Evolutionary conservation across 2,329 filamentous ascomycete genomes (phyloP).

Genomic region (Dactylella cylindrospora): DNA sequence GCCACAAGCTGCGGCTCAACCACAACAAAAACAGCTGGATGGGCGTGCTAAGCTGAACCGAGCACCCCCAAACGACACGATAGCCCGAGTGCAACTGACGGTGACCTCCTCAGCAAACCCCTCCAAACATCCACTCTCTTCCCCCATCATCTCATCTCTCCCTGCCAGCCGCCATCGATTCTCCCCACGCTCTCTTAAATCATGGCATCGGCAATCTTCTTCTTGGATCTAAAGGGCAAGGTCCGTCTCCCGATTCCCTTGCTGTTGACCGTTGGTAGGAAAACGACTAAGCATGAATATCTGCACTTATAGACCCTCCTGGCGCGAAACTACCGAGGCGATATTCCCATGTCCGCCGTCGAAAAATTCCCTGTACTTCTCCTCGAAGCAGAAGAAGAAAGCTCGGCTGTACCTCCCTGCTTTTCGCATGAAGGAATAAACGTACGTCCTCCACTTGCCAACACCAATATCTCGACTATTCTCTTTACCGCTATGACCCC

Average conservation of each 20-base stretch:
- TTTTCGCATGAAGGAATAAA: slow-evolving; percentile 99
- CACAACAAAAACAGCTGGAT: slow-evolving; percentile 21
- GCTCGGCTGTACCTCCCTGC: slow-evolving; percentile 92
- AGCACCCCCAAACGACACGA: no score
- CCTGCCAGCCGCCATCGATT: background rate
- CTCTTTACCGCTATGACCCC: background rate
- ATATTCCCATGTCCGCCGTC: slow-evolving; percentile 98
- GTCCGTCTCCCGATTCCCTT: slow-evolving; percentile 56
- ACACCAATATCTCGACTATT: slow-evolving; percentile 27
- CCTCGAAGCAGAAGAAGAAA: slow-evolving; percentile 98
- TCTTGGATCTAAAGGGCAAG: slow-evolving; percentile 99
- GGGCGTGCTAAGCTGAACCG: no score
- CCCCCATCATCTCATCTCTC: slow-evolving; percentile 3
- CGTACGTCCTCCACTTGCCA: slow-evolving; percentile 57
- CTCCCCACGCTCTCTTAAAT: slow-evolving; percentile 50
- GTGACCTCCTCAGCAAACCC: slow-evolving; percentile 2
- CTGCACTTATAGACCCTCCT: slow-evolving; percentile 74
- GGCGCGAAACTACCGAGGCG: slow-evolving; percentile 95
- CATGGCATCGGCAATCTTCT: slow-evolving; percentile 98
- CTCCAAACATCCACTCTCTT: background rate
- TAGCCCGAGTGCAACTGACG: slow-evolving; percentile 7
- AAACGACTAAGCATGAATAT: slow-evolving; percentile 34
- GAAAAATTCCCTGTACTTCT: slow-evolving; percentile 96
- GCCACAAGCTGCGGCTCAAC: slow-evolving; percentile 36
- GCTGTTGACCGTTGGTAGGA: slow-evolving; percentile 2